These are phyloP conservation scores for Cytospora leucostoma DNA, from an alignment of 2,329 filamentous ascomycete genomes.

Conservation along the genomic window DNA sequence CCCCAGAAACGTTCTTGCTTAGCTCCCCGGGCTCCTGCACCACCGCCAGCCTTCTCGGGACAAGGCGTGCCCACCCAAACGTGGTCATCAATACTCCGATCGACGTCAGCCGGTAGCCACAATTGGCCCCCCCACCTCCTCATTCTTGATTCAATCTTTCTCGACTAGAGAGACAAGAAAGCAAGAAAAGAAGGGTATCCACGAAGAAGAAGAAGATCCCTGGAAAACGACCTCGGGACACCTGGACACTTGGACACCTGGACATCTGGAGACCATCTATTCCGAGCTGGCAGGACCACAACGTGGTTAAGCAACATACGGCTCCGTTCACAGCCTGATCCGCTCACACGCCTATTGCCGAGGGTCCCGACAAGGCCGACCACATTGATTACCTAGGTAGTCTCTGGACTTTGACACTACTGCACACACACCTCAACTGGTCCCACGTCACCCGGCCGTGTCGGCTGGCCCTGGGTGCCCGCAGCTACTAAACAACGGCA, in stretches of 20 bases:
- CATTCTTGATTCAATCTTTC: background rate
- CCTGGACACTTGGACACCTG: background rate
- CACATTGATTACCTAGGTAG: constrained; percentile 4
- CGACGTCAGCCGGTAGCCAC: constrained; percentile 24
- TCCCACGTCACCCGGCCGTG: constrained; percentile 12
- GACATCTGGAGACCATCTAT: background rate
- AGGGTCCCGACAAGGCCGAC: constrained; percentile 9
- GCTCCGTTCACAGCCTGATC: constrained; percentile 5
- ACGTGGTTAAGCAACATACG: constrained; percentile 1
- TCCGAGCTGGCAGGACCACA: background rate
- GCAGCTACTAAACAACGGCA: constrained; percentile 24
- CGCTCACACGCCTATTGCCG: constrained; percentile 16
- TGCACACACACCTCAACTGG: constrained; percentile 6
- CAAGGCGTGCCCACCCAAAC: background rate
- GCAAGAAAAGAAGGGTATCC: too few species aligned
- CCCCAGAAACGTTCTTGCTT: background rate
- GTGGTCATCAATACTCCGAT: constrained; percentile 12
- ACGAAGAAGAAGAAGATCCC: background rate
- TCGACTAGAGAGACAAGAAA: background rate
- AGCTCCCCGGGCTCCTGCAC: constrained; percentile 16
- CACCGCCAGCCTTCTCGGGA: constrained; percentile 14
- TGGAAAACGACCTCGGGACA: constrained; percentile 2
- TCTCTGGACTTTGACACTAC: background rate
- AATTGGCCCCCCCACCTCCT: constrained; percentile 1
- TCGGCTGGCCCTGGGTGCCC: constrained; percentile 4